Conservation (phyloP, 2,329 filamentous ascomycete genomes). For the Colletotrichum eremochloae region DNA sequence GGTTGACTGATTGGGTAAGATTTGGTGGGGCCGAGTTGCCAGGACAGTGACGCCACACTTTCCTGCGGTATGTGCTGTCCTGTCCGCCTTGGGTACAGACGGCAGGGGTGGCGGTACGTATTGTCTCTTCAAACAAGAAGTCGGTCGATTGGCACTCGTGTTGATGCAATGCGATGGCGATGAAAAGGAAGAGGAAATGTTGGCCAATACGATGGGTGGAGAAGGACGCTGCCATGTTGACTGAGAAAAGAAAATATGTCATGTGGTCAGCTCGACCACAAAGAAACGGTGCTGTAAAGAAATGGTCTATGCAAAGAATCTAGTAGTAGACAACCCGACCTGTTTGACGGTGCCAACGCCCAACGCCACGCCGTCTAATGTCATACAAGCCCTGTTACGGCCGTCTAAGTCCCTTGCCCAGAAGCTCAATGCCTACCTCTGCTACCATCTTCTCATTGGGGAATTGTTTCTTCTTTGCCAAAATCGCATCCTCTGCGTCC, state of each 20-base stretch:
- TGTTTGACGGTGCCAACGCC: conserved; percentile 28
- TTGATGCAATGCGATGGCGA: not conserved
- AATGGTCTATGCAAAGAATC: conserved; percentile 20
- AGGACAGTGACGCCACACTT: conserved; percentile 41
- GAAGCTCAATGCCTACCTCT: conserved; percentile 65
- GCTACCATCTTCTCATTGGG: conserved; percentile 68
- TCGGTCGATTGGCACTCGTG: conserved; percentile 2
- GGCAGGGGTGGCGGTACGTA: conserved; percentile 11
- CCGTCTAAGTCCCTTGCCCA: conserved; percentile 63
- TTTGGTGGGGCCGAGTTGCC: conserved; percentile 43
- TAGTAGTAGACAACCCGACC: conserved; percentile 12
- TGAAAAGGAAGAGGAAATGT: not conserved
- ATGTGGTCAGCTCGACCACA: not conserved
- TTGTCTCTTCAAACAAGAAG: not conserved
- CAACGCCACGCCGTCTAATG: conserved; percentile 29
- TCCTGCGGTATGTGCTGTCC: conserved; percentile 21
- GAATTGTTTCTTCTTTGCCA: conserved; percentile 69
- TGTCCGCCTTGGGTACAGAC: not conserved
- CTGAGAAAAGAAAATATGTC: not conserved
- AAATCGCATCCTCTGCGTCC: conserved; percentile 77
- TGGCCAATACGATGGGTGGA: not conserved
- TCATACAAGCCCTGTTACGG: conserved; percentile 33
- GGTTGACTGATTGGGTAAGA: conserved; percentile 41
- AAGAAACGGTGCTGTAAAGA: conserved; percentile 16
- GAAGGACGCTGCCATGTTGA: not conserved